Conservation (phyloP, 2,329 filamentous ascomycete genomes). For the Coniochaeta prunicola region DNA sequence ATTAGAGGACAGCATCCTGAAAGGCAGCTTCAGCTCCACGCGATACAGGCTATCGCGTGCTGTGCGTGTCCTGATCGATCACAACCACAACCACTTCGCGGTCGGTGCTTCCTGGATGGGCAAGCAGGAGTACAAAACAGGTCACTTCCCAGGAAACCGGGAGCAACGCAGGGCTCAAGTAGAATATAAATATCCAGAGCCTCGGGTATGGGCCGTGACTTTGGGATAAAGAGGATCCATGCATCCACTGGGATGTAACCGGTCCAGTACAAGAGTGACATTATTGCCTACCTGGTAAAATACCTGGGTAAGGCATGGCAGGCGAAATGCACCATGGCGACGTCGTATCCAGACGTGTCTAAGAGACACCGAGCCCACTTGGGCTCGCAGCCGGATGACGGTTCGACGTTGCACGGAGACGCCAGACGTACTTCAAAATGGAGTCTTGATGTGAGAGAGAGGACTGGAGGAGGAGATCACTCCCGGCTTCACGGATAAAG, state of each 20-base stretch:
- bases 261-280: neutral
- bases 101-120: neutral
- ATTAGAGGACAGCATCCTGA: constrained; percentile 13
- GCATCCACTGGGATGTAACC: neutral
- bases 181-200: neutral
- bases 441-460: neutral
- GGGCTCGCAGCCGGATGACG: neutral
- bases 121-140: neutral
- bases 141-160: neutral
- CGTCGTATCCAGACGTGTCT: neutral
- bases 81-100: neutral
- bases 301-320: neutral
- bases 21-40: neutral
- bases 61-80: neutral
- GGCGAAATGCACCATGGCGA: neutral
- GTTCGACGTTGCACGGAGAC: too few species aligned
- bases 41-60: neutral
- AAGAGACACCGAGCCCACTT: neutral
- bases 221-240: neutral
- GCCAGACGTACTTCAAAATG: too few species aligned
- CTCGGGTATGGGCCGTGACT: neutral
- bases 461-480: neutral
- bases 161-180: neutral
- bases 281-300: neutral
- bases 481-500: constrained; percentile 1